These are phyloP conservation scores for Cantharellus cinnabarinus DNA, from an alignment of 768 basidiomycete species.

Conservation along the genomic window DNA sequence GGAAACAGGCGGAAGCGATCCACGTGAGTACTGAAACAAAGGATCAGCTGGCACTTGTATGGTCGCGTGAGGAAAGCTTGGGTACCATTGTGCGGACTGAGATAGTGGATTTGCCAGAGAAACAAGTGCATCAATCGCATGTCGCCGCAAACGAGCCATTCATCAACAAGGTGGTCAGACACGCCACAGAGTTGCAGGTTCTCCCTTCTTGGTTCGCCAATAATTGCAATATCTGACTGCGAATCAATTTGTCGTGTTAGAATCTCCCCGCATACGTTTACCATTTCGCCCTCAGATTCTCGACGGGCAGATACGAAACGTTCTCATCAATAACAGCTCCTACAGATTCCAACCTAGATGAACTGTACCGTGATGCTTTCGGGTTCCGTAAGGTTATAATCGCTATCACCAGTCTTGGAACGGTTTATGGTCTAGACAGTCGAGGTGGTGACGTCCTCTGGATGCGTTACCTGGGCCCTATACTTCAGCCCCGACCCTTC, in stretches of 20 bases:
- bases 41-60: constrained; percentile 21
- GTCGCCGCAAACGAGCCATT: background rate
- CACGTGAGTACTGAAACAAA: no score
- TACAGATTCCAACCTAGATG: constrained; percentile 11
- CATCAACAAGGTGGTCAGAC: background rate
- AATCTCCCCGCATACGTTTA: constrained; percentile 48
- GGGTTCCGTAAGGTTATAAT: constrained; percentile 76
- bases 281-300: constrained; percentile 50
- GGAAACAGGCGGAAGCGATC: constrained; percentile 29
- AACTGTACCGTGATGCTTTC: constrained; percentile 45
- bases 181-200: background rate
- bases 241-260: constrained; percentile 17
- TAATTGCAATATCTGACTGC: background rate
- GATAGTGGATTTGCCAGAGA: constrained; percentile 62
- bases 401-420: constrained; percentile 46
- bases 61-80: constrained; percentile 70
- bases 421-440: constrained; percentile 66
- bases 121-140: constrained; percentile 11
- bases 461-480: constrained; percentile 52
- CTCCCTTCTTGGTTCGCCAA: background rate
- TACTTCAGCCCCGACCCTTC: background rate
- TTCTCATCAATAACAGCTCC: constrained; percentile 19
- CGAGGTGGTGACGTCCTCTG: constrained; percentile 59
- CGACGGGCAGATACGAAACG: constrained; percentile 39
- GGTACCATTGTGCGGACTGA: constrained; percentile 39